These are phyloP conservation scores for Yarrowia porcina DNA, from an alignment of 805 yeast species.

Conservation along the genomic window DNA sequence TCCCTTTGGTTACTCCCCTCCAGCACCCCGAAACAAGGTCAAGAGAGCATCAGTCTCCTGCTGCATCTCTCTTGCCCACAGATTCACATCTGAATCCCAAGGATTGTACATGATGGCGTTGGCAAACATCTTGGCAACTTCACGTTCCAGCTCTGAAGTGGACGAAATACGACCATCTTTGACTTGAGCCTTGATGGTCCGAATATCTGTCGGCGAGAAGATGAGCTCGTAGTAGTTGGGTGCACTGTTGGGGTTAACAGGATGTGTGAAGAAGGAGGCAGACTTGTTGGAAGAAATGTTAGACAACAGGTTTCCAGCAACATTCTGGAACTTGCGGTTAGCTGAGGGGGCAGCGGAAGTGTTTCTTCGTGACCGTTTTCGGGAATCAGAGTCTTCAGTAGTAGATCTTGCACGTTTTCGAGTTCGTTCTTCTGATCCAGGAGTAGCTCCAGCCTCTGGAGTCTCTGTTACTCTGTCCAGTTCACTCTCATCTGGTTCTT, in stretches of 20 bases:
- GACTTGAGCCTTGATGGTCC: constrained; percentile 55
- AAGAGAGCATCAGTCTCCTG: constrained; percentile 55
- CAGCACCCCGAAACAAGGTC: constrained; percentile 55
- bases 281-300: constrained; percentile 67
- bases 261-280: constrained; percentile 69
- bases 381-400: neutral
- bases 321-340: constrained; percentile 56
- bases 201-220: constrained; percentile 63
- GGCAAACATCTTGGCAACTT: constrained; percentile 72
- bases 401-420: constrained; percentile 13
- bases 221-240: constrained; percentile 64
- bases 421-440: neutral
- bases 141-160: constrained; percentile 57
- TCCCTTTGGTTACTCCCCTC: constrained; percentile 28
- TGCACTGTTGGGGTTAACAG: constrained; percentile 65
- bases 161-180: constrained; percentile 55
- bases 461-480: neutral
- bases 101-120: constrained; percentile 81
- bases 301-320: constrained; percentile 59
- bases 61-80: constrained; percentile 68
- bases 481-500: constrained; percentile 2
- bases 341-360: constrained; percentile 26
- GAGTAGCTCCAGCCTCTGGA: constrained; percentile 4
- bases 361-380: constrained; percentile 15
- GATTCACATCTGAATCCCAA: constrained; percentile 57